Base-by-base conservation (phyloP, 805 yeast species). In the Monosporozyma yasuniensis region DNA sequence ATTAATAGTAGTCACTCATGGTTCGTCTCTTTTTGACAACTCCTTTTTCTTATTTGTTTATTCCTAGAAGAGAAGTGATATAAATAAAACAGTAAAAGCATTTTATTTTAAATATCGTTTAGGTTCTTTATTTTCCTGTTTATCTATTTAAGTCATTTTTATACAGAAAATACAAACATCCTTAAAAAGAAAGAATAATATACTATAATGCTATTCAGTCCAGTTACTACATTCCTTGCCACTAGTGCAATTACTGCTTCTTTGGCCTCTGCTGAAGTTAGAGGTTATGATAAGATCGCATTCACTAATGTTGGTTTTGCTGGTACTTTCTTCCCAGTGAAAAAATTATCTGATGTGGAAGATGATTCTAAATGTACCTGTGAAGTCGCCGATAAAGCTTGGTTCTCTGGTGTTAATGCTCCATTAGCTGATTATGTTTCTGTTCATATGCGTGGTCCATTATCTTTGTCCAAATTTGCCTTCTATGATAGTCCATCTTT, bases 401-500 rank as follows among this genome's bases (percentile, higher is more conserved):
- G 62, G 60, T 66, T 66, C 45, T 65, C 73, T 10, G 90, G 91
- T 22, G 48, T 78, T 4, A 81, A 81, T 61, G 71, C 88, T 14
- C 93, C 93, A 1, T 58, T 83, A 37, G 67, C 81, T 55, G 81
- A 74, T 49, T 86, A 79, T 55, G 70, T 84, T 11, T 80, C 88
- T 1, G 89, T 84, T 10, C 93, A 84, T 62, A 77, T 84, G 64
- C 77, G 93, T 67, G 93, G 93, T 32, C 93, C 93, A 3, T 65
- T 84, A 52, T 65, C 70, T 9, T 70, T 84, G 56, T 70, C 69
- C 50, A 72, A 77, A 55, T 84, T 84, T 61, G 90, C 80, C 4
- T 80, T 70, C 56, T 84, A 81, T 61, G 72, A 72, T n/a, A 56
- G 81, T 14, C 70, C 70, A 3, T 61, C 67, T 27, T 80, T 70